Evolutionary conservation across 352 stramenopile species (phyloP).

Genomic region (Globisporangium irregulare): DNA sequence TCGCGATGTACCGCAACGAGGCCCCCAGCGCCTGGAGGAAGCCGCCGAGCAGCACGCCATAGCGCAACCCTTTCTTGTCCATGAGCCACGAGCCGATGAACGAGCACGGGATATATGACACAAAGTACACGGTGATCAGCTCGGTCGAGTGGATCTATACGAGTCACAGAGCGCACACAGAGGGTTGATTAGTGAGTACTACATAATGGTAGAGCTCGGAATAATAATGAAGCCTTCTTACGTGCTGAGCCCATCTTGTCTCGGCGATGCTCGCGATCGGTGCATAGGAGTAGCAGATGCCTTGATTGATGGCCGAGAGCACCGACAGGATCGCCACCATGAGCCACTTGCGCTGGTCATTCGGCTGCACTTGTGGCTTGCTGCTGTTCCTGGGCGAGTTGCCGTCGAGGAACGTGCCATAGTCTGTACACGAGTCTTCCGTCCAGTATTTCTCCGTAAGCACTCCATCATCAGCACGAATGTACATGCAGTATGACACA

Average conservation of each 20-base stretch:
- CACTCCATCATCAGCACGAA: background rate
- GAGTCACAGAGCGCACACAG: background rate
- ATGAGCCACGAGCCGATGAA: slow-evolving; percentile 81
- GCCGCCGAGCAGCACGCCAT: slow-evolving; percentile 54
- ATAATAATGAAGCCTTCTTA: slow-evolving; percentile 25
- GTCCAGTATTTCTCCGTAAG: background rate
- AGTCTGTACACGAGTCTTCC: background rate
- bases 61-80: slow-evolving; percentile 70
- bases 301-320: slow-evolving; percentile 66
- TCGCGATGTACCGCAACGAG: slow-evolving; percentile 41
- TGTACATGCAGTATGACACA: background rate
- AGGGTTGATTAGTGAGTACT: background rate
- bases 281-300: slow-evolving; percentile 78
- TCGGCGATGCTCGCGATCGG: slow-evolving; percentile 68
- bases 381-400: background rate
- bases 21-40: slow-evolving; percentile 54
- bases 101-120: slow-evolving; percentile 77
- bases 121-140: slow-evolving; percentile 77
- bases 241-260: slow-evolving; percentile 44
- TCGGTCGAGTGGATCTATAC: slow-evolving; percentile 61
- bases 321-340: slow-evolving; percentile 69
- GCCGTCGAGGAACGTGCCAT: slow-evolving; percentile 3
- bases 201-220: background rate
- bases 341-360: slow-evolving; percentile 46
- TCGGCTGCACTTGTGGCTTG: background rate